Evolutionary conservation across 164 flowering plant genomes (phyloP).

Genomic region (Annona cherimola): DNA sequence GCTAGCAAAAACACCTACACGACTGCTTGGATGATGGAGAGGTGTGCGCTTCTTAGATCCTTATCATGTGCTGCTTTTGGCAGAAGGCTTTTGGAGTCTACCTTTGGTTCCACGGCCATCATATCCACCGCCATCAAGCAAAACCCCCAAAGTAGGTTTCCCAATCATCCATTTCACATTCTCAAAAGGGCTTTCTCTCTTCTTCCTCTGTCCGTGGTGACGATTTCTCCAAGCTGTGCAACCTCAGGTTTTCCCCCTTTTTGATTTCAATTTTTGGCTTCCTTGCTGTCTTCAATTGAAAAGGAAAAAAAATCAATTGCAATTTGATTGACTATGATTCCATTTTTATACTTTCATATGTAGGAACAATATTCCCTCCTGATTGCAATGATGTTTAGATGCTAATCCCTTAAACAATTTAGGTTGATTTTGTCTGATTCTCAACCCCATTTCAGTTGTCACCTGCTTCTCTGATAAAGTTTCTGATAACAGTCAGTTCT

Average conservation of each 20-base stretch:
- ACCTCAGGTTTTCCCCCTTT: not conserved
- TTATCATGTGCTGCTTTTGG: not conserved
- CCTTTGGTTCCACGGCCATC: not conserved
- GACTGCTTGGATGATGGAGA: not conserved
- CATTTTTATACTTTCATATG: too few relatives aligned
- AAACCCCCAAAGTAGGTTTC: not conserved
- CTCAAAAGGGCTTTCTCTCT: not conserved
- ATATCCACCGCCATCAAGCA: not conserved
- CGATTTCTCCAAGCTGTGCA: not conserved
- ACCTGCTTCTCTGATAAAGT: not conserved
- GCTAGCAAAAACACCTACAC: not conserved
- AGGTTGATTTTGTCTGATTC: not conserved
- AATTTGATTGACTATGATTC: too few relatives aligned
- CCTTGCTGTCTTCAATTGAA: not conserved
- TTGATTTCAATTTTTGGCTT: not conserved
- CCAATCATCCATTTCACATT: not conserved
- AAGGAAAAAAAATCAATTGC: not conserved
- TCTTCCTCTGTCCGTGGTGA: not conserved
- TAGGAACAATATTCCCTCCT: too few relatives aligned
- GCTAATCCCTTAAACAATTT: not conserved
- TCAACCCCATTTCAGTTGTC: not conserved
- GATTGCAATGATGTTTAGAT: not conserved
- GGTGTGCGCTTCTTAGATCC: conserved; percentile 3
- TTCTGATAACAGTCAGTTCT: too few relatives aligned
- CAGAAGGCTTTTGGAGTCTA: not conserved